Evolutionary conservation across 441 rosid genomes (phyloP).

Genomic region (Breynia disticha): DNA sequence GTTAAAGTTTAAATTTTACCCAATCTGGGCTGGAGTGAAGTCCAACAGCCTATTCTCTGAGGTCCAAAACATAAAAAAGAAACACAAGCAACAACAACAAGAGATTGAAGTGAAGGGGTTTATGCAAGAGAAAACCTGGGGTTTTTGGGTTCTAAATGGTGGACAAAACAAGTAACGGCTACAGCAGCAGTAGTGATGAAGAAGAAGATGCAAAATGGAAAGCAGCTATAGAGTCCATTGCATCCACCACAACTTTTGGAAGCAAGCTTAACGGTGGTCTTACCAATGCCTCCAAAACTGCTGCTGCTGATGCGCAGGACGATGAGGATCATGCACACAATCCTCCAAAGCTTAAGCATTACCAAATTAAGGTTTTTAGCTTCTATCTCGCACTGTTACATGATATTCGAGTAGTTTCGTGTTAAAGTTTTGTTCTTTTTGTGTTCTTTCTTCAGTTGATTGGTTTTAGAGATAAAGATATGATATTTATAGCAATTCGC

Average conservation of each 20-base stretch:
- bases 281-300: slow-evolving; percentile 12
- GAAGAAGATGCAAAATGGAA: slow-evolving; percentile 72
- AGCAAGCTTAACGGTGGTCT: slow-evolving; percentile 3
- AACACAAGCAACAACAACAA: no score
- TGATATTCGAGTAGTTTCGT: not conserved
- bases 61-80: no score
- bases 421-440: not conserved
- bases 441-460: not conserved
- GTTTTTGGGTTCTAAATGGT: slow-evolving; percentile 19
- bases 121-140: not conserved
- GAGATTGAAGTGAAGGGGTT: not conserved
- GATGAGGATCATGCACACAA: slow-evolving; percentile 19
- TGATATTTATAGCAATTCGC: no score
- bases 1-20: no score
- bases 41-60: no score
- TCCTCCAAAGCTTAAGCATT: slow-evolving; percentile 58
- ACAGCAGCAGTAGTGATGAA: slow-evolving; percentile 52
- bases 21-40: no score
- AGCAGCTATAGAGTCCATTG: slow-evolving; percentile 66
- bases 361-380: slow-evolving; percentile 52
- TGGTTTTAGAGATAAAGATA: no score
- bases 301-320: slow-evolving; percentile 14
- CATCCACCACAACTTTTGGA: slow-evolving; percentile 38
- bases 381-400: not conserved
- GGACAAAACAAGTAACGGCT: slow-evolving; percentile 18